These are phyloP conservation scores for Exophiala spinifera DNA, from an alignment of 2,329 filamentous ascomycete genomes.

Conservation along the genomic window DNA sequence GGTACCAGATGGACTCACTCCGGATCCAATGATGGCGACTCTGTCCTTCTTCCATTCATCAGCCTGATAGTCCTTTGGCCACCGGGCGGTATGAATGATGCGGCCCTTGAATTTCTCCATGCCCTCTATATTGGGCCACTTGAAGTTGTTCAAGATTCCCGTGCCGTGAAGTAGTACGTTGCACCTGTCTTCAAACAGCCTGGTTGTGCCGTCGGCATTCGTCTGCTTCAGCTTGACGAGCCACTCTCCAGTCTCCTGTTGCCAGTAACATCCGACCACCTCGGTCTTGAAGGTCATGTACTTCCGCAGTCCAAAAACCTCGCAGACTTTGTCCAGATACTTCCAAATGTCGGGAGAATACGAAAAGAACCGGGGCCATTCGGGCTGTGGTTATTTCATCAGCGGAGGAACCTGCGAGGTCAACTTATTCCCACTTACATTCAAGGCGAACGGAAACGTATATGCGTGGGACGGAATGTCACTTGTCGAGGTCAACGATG, in stretches of 20 bases:
- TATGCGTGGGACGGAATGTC: conserved; percentile 48
- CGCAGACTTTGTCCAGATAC: conserved; percentile 49
- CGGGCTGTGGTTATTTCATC: conserved; percentile 39
- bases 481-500: conserved; percentile 8
- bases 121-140: conserved; percentile 35
- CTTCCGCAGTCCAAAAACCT: conserved; percentile 49
- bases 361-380: conserved; percentile 49
- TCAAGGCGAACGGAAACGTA: conserved; percentile 44
- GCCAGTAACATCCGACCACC: conserved; percentile 48
- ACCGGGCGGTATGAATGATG: conserved; percentile 40
- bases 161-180: conserved; percentile 45
- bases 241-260: conserved; percentile 50
- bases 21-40: conserved; percentile 47
- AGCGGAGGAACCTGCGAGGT: not conserved
- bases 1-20: conserved; percentile 34
- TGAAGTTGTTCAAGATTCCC: conserved; percentile 52
- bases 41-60: conserved; percentile 43
- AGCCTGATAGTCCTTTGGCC: conserved; percentile 46
- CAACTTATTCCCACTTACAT: conserved; percentile 25
- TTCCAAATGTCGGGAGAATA: conserved; percentile 47
- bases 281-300: conserved; percentile 54
- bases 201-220: conserved; percentile 32
- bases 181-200: conserved; percentile 44
- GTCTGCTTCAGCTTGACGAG: conserved; percentile 47
- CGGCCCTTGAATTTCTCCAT: conserved; percentile 47